A percentile compares a stretch with the other conserved stretches of the same genome.
These are phyloP conservation scores for Arabidopsis arenosa DNA, from an alignment of 345 rosid genomes.

Conservation along the genomic window DNA sequence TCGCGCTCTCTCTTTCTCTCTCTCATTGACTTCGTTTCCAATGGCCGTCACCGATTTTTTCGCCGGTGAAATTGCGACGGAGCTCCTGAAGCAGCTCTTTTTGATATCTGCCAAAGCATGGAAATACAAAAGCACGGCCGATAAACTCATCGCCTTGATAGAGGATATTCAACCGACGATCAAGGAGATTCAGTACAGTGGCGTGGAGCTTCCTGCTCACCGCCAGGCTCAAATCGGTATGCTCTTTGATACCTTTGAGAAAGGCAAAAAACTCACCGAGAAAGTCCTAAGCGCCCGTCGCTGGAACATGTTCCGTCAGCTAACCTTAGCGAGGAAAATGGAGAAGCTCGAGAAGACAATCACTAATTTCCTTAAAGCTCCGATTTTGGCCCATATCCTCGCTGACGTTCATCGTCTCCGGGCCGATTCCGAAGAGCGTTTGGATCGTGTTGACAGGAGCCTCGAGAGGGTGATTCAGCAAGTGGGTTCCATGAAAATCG, in stretches of 20 bases:
- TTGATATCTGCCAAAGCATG: constrained; percentile 49
- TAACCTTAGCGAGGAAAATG: constrained; percentile 62
- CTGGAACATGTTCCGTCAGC: constrained; percentile 68
- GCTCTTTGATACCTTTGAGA: constrained; percentile 49
- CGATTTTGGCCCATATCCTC: constrained; percentile 54
- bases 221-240: constrained; percentile 78
- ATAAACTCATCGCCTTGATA: constrained; percentile 42
- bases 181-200: constrained; percentile 72
- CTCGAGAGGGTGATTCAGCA: constrained; percentile 53
- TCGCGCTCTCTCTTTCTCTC: not conserved
- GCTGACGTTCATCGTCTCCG: constrained; percentile 76
- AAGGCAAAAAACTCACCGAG: constrained; percentile 56
- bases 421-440: constrained; percentile 50
- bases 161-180: constrained; percentile 53
- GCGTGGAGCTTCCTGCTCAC: constrained; percentile 67
- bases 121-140: constrained; percentile 60
- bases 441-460: constrained; percentile 58
- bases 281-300: constrained; percentile 54
- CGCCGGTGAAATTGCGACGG: constrained; percentile 69
- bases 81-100: constrained; percentile 57
- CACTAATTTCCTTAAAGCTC: constrained; percentile 46
- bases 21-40: not conserved
- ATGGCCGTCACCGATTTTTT: constrained; percentile 73
- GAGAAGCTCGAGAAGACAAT: constrained; percentile 69
- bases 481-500: constrained; percentile 67